Percentiles rank a stretch among this genome's conserved stretches.
Evolutionary conservation across 208 protist species (phyloP).

Genomic region (Porcisia hertigi): DNA sequence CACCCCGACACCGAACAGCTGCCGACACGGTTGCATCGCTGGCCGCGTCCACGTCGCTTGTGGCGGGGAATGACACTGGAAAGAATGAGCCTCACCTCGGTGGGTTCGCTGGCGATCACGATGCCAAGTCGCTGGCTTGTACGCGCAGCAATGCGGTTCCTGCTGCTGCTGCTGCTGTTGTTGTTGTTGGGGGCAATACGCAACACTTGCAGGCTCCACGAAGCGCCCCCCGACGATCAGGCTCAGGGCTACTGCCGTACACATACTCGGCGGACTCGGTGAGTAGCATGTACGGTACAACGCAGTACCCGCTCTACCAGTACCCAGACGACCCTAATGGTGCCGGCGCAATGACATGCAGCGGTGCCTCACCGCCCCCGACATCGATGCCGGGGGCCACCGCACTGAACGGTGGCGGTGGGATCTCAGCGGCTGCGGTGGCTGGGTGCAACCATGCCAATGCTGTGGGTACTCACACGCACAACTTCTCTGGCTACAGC

Average conservation of each 20-base stretch:
- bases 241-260: slow-evolving; percentile 35
- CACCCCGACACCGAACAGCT: slow-evolving; percentile 4
- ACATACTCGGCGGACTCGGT: slow-evolving; percentile 46
- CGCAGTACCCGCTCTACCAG: slow-evolving; percentile 45
- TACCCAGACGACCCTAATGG: slow-evolving; percentile 23
- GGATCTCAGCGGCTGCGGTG: background rate
- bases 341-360: background rate
- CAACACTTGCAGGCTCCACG: background rate
- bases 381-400: background rate
- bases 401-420: background rate
- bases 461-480: background rate
- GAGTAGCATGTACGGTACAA: slow-evolving; percentile 40
- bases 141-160: background rate
- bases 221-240: slow-evolving; percentile 15
- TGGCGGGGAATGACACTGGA: background rate
- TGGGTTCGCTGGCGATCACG: background rate
- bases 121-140: background rate
- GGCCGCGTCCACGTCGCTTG: no score
- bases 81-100: background rate
- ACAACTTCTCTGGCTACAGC: background rate
- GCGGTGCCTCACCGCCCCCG: background rate
- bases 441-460: background rate
- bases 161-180: background rate
- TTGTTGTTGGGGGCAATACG: background rate
- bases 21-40: background rate